Conservation (phyloP, 441 rosid species). For the Mallotus japonicus region DNA sequence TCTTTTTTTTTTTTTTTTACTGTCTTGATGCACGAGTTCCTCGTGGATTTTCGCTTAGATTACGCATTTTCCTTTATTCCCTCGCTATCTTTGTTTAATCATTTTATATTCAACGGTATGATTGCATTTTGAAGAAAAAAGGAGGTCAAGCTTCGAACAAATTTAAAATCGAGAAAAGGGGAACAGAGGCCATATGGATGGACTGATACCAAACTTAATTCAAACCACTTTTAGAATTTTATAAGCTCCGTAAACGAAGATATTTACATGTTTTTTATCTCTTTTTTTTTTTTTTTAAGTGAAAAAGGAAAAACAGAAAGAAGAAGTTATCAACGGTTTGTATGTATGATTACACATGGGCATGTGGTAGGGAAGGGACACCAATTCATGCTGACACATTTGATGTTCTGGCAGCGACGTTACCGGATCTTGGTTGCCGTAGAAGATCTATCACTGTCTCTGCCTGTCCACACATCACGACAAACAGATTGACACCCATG, state of each 20-base stretch:
- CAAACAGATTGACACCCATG: constrained; percentile 27
- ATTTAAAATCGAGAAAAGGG: background rate
- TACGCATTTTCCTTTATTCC: background rate
- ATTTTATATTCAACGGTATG: background rate
- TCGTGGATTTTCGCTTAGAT: constrained; percentile 10
- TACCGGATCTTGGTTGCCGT: constrained; percentile 85
- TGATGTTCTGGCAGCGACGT: constrained; percentile 47
- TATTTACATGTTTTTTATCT: constrained; percentile 34
- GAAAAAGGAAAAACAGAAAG: background rate
- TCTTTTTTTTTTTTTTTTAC: no score
- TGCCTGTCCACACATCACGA: constrained; percentile 52
- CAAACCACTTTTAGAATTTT: constrained; percentile 5
- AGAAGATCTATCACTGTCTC: constrained; percentile 68
- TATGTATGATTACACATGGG: constrained; percentile 26
- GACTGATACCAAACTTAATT: constrained; percentile 4
- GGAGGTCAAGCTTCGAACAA: no score
- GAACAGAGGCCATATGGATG: background rate
- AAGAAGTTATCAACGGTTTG: constrained; percentile 1
- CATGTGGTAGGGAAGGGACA: constrained; percentile 31
- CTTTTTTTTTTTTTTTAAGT: background rate
- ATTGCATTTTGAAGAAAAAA: no score
- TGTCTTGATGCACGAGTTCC: constrained; percentile 22
- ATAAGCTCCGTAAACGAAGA: constrained; percentile 19
- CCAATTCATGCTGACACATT: constrained; percentile 35
- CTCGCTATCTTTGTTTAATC: background rate